Conservation (phyloP, 2,329 filamentous ascomycete species). For the Microcyclosporella mali region DNA sequence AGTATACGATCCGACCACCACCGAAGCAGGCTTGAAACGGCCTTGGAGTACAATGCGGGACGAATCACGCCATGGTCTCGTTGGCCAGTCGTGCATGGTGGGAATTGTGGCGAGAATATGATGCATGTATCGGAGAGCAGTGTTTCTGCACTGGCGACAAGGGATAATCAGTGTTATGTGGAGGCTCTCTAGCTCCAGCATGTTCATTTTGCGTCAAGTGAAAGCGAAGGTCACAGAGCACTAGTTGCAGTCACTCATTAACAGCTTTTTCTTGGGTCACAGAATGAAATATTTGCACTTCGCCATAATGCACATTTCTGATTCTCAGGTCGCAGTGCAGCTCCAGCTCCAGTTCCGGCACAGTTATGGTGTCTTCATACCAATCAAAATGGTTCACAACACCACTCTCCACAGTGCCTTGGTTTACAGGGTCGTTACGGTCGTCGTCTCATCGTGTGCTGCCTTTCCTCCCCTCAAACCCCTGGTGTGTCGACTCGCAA, state of each 20-base stretch:
- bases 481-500: too few species aligned
- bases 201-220: too few species aligned
- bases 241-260: constrained; percentile 24
- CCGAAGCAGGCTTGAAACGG: background rate
- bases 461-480: background rate
- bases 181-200: too few species aligned
- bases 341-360: background rate
- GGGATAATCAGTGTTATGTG: too few species aligned
- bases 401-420: background rate
- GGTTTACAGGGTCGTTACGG: background rate
- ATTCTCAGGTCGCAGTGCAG: too few species aligned
- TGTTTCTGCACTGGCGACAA: too few species aligned
- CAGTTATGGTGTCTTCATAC: background rate
- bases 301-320: background rate
- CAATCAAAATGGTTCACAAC: background rate
- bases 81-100: too few species aligned
- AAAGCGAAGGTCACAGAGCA: constrained; percentile 1
- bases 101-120: too few species aligned
- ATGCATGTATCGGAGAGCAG: too few species aligned
- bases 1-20: background rate
- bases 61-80: too few species aligned
- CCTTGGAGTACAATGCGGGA: too few species aligned
- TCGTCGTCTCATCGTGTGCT: background rate
- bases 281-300: background rate
- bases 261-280: constrained; percentile 12